Evolutionary conservation across 345 rosid genomes (phyloP).

Genomic region (Draba incana): DNA sequence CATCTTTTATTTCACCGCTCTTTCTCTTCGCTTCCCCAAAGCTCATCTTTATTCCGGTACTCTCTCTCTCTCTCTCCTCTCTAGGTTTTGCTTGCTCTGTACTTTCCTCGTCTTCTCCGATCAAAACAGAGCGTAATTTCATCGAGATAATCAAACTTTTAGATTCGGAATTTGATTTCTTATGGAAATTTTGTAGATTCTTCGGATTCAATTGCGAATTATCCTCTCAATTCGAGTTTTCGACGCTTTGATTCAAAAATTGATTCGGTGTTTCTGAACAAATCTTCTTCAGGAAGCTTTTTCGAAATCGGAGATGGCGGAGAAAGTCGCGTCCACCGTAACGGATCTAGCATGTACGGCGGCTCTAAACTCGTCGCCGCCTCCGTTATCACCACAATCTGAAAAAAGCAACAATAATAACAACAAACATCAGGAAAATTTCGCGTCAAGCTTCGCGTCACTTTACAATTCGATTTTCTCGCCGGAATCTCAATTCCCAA

Average conservation of each 20-base stretch:
- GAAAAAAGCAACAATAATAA: conserved; percentile 34
- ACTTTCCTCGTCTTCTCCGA: conserved; percentile 16
- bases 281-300: conserved; percentile 40
- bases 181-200: not conserved
- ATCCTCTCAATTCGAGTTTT: conserved; percentile 2
- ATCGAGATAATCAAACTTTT: not conserved
- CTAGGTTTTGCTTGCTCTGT: not conserved
- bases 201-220: not conserved
- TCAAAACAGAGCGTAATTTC: not conserved
- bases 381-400: conserved; percentile 40
- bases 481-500: conserved; percentile 54
- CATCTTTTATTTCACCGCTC: conserved; percentile 37
- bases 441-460: conserved; percentile 57
- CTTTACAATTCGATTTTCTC: conserved; percentile 70
- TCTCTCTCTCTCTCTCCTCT: conserved; percentile 20
- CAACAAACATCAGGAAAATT: conserved; percentile 42
- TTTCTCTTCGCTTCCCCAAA: conserved; percentile 31
- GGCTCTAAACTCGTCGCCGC: conserved; percentile 37
- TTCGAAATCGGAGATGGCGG: conserved; percentile 33
- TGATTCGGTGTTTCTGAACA: not conserved
- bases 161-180: not conserved
- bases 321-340: conserved; percentile 42
- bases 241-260: not conserved
- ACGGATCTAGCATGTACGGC: conserved; percentile 42
- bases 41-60: conserved; percentile 16